phyloP scores from a whole-genome alignment of 108 stramenopile genomes.

The Ochromonas danica region DNA sequence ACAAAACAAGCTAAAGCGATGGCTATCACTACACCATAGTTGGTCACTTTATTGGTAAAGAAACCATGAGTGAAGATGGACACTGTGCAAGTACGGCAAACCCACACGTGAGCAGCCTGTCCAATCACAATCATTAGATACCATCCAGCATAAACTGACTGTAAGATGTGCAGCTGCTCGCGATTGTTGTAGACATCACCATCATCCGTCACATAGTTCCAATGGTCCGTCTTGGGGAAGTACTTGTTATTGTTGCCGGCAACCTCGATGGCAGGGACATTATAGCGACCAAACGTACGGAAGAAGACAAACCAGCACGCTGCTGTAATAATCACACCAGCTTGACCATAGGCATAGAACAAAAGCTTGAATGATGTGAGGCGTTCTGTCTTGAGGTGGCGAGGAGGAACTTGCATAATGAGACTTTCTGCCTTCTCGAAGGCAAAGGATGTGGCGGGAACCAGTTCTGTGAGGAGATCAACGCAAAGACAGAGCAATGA shows the following conservation, averaged over 20 bases:
- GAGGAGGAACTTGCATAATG: background rate
- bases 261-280: background rate
- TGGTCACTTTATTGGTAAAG: background rate
- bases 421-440: constrained; percentile 50
- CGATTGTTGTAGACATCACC: background rate
- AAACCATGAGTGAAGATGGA: background rate
- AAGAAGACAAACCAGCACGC: background rate
- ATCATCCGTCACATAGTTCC: background rate
- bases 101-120: background rate
- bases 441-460: no score
- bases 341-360: background rate
- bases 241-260: background rate
- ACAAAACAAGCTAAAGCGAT: background rate
- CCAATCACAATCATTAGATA: background rate
- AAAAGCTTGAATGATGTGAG: background rate
- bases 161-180: no score
- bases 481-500: constrained; percentile 65
- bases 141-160: background rate
- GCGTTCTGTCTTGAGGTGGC: background rate
- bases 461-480: constrained; percentile 63
- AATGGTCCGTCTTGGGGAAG: background rate
- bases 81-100: no score
- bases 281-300: background rate
- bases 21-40: background rate
- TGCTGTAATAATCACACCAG: constrained; percentile 48